A percentile compares a stretch with the other conserved stretches of the same genome.
Conservation (phyloP, 2,329 filamentous ascomycete species). For the Cryphonectria carpinicola region DNA sequence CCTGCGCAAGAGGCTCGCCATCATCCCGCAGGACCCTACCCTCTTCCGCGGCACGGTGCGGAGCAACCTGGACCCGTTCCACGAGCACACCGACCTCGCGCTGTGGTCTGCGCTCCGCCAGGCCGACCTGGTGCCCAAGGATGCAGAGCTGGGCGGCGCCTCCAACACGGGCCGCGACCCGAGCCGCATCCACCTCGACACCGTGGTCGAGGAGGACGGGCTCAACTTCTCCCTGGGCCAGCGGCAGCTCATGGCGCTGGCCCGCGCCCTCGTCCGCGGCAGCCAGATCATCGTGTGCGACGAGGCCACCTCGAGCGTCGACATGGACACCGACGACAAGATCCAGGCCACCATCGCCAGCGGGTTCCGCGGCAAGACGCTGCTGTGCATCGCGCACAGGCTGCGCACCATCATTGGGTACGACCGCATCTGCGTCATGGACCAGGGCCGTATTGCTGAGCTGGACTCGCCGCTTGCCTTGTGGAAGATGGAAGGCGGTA, state of each 20-base stretch:
- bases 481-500: constrained; percentile 70
- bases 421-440: constrained; percentile 97
- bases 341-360: constrained; percentile 87
- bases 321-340: constrained; percentile 96
- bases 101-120: constrained; percentile 80
- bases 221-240: constrained; percentile 96
- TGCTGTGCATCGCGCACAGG: constrained; percentile 91
- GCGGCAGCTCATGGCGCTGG: constrained; percentile 92
- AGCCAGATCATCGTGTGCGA: constrained; percentile 95
- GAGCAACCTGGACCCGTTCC: constrained; percentile 80
- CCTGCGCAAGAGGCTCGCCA: constrained; percentile 63
- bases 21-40: constrained; percentile 71
- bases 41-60: constrained; percentile 75
- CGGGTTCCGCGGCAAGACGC: constrained; percentile 83
- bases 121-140: constrained; percentile 67
- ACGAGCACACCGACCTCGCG: constrained; percentile 75
- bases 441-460: constrained; percentile 84
- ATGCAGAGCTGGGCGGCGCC: constrained; percentile 32
- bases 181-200: constrained; percentile 80
- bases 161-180: constrained; percentile 35
- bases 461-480: constrained; percentile 76
- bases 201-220: constrained; percentile 87
- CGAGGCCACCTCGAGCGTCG: constrained; percentile 90
- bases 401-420: constrained; percentile 92
- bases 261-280: constrained; percentile 83